Conservation (phyloP, 805 yeast genomes). For the Cyberlindnera subsufficiens region DNA sequence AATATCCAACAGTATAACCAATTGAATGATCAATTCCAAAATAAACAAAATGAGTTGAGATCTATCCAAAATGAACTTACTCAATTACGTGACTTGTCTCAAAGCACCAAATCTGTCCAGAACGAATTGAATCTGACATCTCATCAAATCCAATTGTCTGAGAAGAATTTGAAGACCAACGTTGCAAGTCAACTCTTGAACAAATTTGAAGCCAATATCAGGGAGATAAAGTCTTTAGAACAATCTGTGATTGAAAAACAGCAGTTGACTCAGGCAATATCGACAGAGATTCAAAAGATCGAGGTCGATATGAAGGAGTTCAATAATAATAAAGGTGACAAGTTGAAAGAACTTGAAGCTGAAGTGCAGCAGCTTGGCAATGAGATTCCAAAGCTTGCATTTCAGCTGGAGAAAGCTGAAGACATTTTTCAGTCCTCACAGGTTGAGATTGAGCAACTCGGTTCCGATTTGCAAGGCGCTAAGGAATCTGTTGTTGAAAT, state of each 20-base stretch:
- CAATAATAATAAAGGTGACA: conserved; percentile 70
- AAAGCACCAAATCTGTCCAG: conserved; percentile 49
- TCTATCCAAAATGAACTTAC: conserved; percentile 34
- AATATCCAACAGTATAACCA: conserved; percentile 62
- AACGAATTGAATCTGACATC: conserved; percentile 49
- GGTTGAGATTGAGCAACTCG: conserved; percentile 64
- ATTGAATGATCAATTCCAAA: conserved; percentile 32
- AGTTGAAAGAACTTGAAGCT: conserved; percentile 55
- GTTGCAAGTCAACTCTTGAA: conserved; percentile 50
- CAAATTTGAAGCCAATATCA: conserved; percentile 38
- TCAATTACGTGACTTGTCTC: conserved; percentile 37
- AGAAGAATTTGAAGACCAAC: conserved; percentile 49
- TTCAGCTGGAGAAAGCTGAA: conserved; percentile 38
- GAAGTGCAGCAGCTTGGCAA: conserved; percentile 41
- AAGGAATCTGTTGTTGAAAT: conserved; percentile 36
- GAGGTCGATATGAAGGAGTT: conserved; percentile 82
- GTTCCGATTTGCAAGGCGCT: conserved; percentile 45
- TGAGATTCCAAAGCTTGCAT: conserved; percentile 32
- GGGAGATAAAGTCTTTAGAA: conserved; percentile 40
- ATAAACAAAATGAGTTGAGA: conserved; percentile 37
- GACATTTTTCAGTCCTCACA: conserved; percentile 57
- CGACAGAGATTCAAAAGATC: conserved; percentile 43
- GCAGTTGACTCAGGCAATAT: conserved; percentile 25
- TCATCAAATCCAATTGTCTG: conserved; percentile 54
- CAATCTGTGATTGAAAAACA: conserved; percentile 32